Evolutionary conservation across 2,329 filamentous ascomycete species (phyloP).

Genomic region (Claviceps pazoutovae): DNA sequence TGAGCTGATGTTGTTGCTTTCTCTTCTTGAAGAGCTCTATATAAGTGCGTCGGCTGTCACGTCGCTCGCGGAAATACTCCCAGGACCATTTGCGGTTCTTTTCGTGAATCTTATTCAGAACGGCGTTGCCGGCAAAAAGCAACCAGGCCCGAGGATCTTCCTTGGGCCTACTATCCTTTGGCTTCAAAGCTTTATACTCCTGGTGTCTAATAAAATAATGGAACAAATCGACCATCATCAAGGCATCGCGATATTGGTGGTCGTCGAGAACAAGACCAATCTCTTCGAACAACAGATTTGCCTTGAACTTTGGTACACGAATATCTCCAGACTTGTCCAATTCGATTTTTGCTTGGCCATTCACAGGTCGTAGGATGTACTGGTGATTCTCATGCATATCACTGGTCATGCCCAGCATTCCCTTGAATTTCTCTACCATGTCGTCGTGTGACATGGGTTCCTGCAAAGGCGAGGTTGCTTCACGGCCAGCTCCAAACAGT

Average conservation of each 20-base stretch:
- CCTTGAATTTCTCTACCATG: conserved; percentile 61
- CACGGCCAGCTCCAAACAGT: conserved; percentile 69
- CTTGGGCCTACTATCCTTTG: conserved; percentile 65
- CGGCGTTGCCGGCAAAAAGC: conserved; percentile 75
- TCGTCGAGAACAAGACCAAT: conserved; percentile 97
- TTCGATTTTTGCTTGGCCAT: conserved; percentile 84
- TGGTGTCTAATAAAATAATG: conserved; percentile 97
- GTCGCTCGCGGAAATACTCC: conserved; percentile 84
- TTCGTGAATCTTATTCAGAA: conserved; percentile 89
- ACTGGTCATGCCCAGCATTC: conserved; percentile 63
- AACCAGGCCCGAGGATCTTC: conserved; percentile 91
- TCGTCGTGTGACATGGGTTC: conserved; percentile 58
- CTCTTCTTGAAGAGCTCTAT: conserved; percentile 95
- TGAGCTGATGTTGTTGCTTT: conserved; percentile 59
- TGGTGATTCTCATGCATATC: conserved; percentile 53
- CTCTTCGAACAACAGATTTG: conserved; percentile 85
- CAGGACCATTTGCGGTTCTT: conserved; percentile 88
- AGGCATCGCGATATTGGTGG: conserved; percentile 86
- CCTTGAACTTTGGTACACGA: conserved; percentile 74
- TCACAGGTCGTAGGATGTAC: conserved; percentile 92
- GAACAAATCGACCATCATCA: conserved; percentile 98
- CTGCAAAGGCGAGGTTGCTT: conserved; percentile 32
- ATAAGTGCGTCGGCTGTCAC: conserved; percentile 78
- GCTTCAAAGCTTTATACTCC: conserved; percentile 87
- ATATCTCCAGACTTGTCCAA: conserved; percentile 82